Percentiles rank a stretch among this genome's conserved stretches.
Conservation (phyloP, 2,329 filamentous ascomycete genomes). For the Dactylella cylindrospora region DNA sequence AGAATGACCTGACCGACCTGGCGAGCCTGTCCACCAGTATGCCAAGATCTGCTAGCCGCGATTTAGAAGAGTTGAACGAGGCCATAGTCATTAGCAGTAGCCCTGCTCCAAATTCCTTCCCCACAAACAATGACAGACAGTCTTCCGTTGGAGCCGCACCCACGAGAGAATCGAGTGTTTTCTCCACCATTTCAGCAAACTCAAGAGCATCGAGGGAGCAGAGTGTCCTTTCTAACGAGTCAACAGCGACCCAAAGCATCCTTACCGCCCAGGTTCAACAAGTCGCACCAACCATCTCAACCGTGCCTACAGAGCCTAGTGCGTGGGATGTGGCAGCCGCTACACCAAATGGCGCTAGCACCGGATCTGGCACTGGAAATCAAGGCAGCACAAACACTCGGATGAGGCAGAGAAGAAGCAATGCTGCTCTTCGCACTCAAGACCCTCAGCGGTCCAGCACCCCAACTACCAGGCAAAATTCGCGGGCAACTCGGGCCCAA, state of each 20-base stretch:
- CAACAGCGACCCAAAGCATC: neutral
- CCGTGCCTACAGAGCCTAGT: constrained; percentile 3
- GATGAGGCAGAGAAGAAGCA: constrained; percentile 32
- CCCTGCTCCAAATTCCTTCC: constrained; percentile 13
- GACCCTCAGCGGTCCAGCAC: constrained; percentile 34
- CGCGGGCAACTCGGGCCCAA: constrained; percentile 4
- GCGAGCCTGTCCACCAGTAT: too few species aligned
- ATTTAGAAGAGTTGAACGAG: constrained; percentile 37
- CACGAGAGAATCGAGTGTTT: constrained; percentile 9
- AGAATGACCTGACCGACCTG: neutral
- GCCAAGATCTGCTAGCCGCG: constrained; percentile 23
- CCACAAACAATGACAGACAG: neutral
- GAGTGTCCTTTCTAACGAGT: constrained; percentile 10
- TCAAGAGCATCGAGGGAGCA: constrained; percentile 7
- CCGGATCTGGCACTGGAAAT: constrained; percentile 13
- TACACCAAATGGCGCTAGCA: neutral
- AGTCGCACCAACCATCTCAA: constrained; percentile 12
- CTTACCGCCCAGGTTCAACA: constrained; percentile 10
- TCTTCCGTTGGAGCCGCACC: neutral
- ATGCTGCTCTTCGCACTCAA: constrained; percentile 22
- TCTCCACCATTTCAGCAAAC: constrained; percentile 1
- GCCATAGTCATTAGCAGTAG: constrained; percentile 37
- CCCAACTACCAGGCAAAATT: constrained; percentile 12
- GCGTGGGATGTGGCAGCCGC: constrained; percentile 15
- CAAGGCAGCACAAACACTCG: constrained; percentile 13